Base-by-base conservation (phyloP, 495 filamentous ascomycete species). In the Tuber aestivum region DNA sequence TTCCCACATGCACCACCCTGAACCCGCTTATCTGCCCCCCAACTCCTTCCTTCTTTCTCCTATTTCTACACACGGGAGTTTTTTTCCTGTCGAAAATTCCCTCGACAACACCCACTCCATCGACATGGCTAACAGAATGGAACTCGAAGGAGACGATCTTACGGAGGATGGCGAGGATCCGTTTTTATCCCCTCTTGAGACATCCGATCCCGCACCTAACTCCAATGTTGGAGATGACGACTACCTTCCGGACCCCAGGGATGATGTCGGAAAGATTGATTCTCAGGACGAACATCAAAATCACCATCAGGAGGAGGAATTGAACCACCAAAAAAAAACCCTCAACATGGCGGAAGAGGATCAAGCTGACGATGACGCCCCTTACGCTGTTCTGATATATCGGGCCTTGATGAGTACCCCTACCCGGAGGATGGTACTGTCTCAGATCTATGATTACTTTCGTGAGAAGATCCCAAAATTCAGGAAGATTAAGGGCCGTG, bases 371-470 rank as follows among this genome's bases (percentile, higher is more conserved):
- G 56, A 65, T 14, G 56, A 65, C 86, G 88, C 70, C n/a, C 93
- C 95, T 0, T 99, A 99, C 82, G 95, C 95, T 0, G 85, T 91
- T 77, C 87, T 97, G 20, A 94, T 99, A 75, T 92, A 90, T 81
- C 84, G 86, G 40, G 94, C 94, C 1, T 89, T 99, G 70, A 87
- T 89, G 84, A 87, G 88, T 70, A 87, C 86, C 0, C 87, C 89
- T 0, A 86, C 85, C 12, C 88, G 91, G 74, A 90, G 87, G 69
- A 91, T 97, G 87, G 88, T 92, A 3, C 87, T 99, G 7, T 90
- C 93, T 79, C 91, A 95, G 40, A 93, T 99, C 74, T 99, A 99
- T 83, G 85, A 89, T 38, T 99, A 95, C 93, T 97, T 98, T 81
- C 87, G 89, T 38, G 86, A 91, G 32, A 91, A 97, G 78, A 97